Conservation (phyloP, 2,329 filamentous ascomycete genomes). For the Colletotrichum cereale region DNA sequence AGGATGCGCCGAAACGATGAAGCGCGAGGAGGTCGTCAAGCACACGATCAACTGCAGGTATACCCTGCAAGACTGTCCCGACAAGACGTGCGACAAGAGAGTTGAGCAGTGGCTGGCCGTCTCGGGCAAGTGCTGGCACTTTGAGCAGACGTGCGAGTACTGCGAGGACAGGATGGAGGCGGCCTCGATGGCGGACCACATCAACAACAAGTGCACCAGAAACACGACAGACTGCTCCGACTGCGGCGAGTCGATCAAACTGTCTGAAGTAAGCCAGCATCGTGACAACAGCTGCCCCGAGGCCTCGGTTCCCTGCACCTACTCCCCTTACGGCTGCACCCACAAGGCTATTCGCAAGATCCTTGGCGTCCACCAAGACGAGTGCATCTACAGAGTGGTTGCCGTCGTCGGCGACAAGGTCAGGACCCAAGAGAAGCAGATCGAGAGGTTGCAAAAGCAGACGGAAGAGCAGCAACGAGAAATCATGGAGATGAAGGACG, state of each 20-base stretch:
- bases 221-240: conserved; percentile 62
- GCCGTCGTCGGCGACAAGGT: conserved; percentile 62
- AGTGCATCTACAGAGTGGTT: conserved; percentile 66
- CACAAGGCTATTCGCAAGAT: conserved; percentile 53
- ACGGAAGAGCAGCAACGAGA: conserved; percentile 51
- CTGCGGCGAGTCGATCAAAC: conserved; percentile 60
- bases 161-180: conserved; percentile 65
- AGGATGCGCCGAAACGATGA: conserved; percentile 64
- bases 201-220: conserved; percentile 58
- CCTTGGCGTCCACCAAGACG: conserved; percentile 59
- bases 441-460: conserved; percentile 55
- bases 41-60: conserved; percentile 71
- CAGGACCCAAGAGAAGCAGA: conserved; percentile 62
- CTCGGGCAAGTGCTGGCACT: conserved; percentile 63
- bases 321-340: conserved; percentile 62
- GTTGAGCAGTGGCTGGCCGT: conserved; percentile 61
- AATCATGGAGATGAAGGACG: conserved; percentile 50
- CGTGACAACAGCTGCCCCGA: conserved; percentile 59
- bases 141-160: conserved; percentile 63
- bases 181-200: conserved; percentile 60
- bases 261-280: conserved; percentile 62
- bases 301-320: conserved; percentile 58
- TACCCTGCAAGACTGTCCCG: conserved; percentile 68
- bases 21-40: conserved; percentile 66
- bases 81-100: conserved; percentile 62